Conservation (phyloP, 2,329 filamentous ascomycete genomes). For the Ophiostoma perfectum region DNA sequence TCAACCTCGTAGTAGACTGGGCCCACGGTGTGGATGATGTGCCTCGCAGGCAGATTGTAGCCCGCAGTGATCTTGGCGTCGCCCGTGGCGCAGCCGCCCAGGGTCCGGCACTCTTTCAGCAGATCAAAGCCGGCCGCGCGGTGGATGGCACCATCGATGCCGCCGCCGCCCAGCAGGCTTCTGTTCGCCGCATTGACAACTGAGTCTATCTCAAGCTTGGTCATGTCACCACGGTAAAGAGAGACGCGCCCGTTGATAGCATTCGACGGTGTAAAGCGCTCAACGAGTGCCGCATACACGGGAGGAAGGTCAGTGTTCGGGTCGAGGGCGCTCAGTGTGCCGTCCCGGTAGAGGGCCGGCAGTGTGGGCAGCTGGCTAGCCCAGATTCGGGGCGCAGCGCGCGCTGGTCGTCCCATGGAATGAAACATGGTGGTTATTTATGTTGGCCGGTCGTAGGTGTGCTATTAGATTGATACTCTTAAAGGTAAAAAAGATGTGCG, state of each 20-base stretch:
- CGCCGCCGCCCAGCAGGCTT: constrained; percentile 76
- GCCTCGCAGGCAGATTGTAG: constrained; percentile 67
- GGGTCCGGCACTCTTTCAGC: constrained; percentile 61
- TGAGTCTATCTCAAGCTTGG: constrained; percentile 66
- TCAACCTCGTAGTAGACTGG: constrained; percentile 57
- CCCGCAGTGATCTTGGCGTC: constrained; percentile 76
- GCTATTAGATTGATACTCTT: no score
- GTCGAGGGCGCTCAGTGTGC: background rate
- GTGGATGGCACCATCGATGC: constrained; percentile 86
- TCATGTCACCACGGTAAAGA: constrained; percentile 73
- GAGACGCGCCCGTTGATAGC: constrained; percentile 65
- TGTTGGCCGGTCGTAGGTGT: background rate
- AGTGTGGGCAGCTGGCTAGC: constrained; percentile 6
- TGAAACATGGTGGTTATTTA: background rate
- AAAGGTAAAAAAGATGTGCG: no score
- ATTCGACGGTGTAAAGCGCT: constrained; percentile 37
- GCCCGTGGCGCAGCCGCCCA: constrained; percentile 71
- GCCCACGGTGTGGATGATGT: constrained; percentile 87
- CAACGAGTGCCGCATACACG: background rate
- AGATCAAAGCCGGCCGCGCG: constrained; percentile 67
- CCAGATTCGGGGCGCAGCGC: background rate
- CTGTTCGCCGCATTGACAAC: constrained; percentile 92
- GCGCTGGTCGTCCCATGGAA: background rate
- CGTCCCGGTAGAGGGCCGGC: constrained; percentile 4
- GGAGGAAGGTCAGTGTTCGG: background rate